These are phyloP conservation scores for Pholiota microspora DNA, from an alignment of 768 basidiomycete genomes.

Conservation along the genomic window DNA sequence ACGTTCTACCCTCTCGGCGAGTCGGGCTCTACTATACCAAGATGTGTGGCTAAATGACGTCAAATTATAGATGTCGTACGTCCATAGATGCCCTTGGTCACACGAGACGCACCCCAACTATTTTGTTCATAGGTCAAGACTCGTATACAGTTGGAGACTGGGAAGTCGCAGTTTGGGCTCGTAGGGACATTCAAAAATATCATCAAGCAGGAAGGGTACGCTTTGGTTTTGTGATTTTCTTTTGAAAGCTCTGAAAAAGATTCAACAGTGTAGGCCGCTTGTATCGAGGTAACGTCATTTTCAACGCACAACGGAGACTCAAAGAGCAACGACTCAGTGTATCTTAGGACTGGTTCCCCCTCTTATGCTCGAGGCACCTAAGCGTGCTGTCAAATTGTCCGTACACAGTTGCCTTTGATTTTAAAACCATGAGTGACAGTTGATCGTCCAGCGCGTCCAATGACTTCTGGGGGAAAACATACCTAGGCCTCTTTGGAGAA, in stretches of 20 bases:
- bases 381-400: slow-evolving; percentile 95
- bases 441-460: slow-evolving; percentile 55
- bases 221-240: slow-evolving; percentile 5
- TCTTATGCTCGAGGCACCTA: slow-evolving; percentile 92
- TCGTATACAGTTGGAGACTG: slow-evolving; percentile 94
- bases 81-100: slow-evolving; percentile 17
- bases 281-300: slow-evolving; percentile 69
- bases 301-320: too few species aligned
- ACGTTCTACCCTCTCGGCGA: slow-evolving; percentile 89
- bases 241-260: not conserved
- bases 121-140: slow-evolving; percentile 80
- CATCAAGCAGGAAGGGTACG: slow-evolving; percentile 88
- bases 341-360: slow-evolving; percentile 88
- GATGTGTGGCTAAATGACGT: not conserved
- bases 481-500: slow-evolving; percentile 58
- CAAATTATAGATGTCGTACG: slow-evolving; percentile 75
- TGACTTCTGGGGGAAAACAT: slow-evolving; percentile 95
- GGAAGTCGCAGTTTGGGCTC: slow-evolving; percentile 72
- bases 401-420: slow-evolving; percentile 27
- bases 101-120: not conserved
- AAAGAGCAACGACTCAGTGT: too few species aligned
- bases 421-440: slow-evolving; percentile 1
- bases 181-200: slow-evolving; percentile 83
- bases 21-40: slow-evolving; percentile 21
- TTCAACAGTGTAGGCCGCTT: slow-evolving; percentile 65